phyloP scores from a whole-genome alignment of 2,329 filamentous ascomycete species.

The Alternaria arbusti region DNA sequence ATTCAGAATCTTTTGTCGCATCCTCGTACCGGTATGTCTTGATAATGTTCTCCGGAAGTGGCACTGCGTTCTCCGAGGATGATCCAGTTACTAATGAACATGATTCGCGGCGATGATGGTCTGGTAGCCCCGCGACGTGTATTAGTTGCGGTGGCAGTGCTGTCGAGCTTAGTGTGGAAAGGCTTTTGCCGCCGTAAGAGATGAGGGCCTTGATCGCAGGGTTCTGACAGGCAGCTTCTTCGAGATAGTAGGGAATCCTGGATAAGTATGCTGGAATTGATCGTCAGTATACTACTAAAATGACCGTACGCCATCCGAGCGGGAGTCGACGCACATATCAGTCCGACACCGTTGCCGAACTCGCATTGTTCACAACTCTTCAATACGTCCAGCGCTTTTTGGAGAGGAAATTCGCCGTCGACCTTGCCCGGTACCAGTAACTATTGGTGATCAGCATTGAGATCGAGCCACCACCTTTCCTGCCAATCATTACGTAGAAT shows the following conservation, averaged over 20 bases:
- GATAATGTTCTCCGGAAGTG: constrained; percentile 16
- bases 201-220: constrained; percentile 40
- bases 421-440: constrained; percentile 49
- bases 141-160: constrained; percentile 37
- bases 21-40: constrained; percentile 36
- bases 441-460: constrained; percentile 40
- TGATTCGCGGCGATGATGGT: constrained; percentile 28
- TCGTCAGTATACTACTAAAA: too few species aligned
- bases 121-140: constrained; percentile 31
- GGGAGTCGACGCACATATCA: constrained; percentile 36
- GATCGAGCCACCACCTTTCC: constrained; percentile 49
- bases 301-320: too few species aligned
- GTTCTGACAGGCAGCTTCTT: constrained; percentile 32
- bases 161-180: constrained; percentile 31
- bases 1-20: constrained; percentile 29
- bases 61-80: not conserved
- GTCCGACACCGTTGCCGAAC: constrained; percentile 32
- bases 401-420: constrained; percentile 41
- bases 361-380: constrained; percentile 33
- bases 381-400: constrained; percentile 33
- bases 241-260: constrained; percentile 40
- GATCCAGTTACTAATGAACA: constrained; percentile 25
- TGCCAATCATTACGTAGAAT: too few species aligned
- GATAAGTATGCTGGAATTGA: constrained; percentile 36
- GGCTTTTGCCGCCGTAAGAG: constrained; percentile 38